Evolutionary conservation across 352 stramenopile genomes (phyloP).

Genomic region (Thalassiosira gravida): DNA sequence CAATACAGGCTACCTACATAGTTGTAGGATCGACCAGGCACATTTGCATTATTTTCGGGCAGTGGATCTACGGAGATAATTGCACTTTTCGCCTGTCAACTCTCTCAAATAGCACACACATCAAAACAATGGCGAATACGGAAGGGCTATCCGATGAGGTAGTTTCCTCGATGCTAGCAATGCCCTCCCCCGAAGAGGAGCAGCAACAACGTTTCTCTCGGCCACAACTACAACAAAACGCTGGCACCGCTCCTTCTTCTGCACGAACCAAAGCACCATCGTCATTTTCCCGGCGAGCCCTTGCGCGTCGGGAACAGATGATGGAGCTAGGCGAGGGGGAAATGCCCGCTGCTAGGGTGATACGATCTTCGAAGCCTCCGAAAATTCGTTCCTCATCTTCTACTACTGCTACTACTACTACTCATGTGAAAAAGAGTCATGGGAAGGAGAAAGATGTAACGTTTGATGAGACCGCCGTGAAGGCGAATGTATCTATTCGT

Average conservation of each 20-base stretch:
- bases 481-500: background rate
- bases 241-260: constrained; percentile 6
- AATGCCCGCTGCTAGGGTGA: constrained; percentile 65
- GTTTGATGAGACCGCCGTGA: background rate
- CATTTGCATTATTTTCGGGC: too few relatives aligned
- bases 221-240: constrained; percentile 6
- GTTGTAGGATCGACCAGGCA: too few relatives aligned
- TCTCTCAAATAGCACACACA: too few relatives aligned
- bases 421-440: constrained; percentile 7
- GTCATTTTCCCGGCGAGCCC: constrained; percentile 30
- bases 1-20: too few relatives aligned
- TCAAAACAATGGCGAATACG: constrained; percentile 81
- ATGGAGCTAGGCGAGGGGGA: constrained; percentile 72
- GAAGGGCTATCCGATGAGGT: constrained; percentile 76
- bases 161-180: constrained; percentile 61
- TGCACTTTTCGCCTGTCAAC: too few relatives aligned
- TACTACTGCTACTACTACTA: constrained; percentile 26
- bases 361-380: constrained; percentile 59
- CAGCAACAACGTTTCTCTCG: constrained; percentile 10
- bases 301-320: constrained; percentile 62
- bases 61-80: too few relatives aligned
- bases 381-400: constrained; percentile 38
- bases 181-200: constrained; percentile 33
- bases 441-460: constrained; percentile 12
- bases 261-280: constrained; percentile 22